These are phyloP conservation scores for Arxiozyma heterogenica DNA, from an alignment of 1,139 yeast species.

Conservation along the genomic window DNA sequence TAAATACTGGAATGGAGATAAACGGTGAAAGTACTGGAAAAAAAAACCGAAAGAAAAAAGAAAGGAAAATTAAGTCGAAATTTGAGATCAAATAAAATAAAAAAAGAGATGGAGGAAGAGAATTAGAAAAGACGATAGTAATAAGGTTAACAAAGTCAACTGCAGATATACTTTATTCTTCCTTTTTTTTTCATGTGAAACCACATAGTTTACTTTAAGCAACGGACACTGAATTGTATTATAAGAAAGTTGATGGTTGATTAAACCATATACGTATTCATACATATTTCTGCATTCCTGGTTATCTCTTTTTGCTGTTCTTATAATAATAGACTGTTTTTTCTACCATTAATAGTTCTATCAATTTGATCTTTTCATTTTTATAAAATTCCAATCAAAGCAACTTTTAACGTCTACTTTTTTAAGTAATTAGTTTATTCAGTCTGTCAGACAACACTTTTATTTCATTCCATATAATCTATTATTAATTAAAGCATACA, in stretches of 20 bases:
- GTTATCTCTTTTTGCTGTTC: too few relatives aligned
- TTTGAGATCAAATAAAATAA: neutral
- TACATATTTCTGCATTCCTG: neutral
- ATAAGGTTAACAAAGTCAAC: neutral
- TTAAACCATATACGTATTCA: neutral
- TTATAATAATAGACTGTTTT: neutral
- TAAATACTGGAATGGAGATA: too few relatives aligned
- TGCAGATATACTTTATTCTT: too few relatives aligned
- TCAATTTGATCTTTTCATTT: neutral
- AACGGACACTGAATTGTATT: neutral
- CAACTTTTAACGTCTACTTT: too few relatives aligned
- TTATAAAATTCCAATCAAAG: too few relatives aligned
- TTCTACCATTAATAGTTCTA: neutral
- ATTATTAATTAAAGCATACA: neutral
- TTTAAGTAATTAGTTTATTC: too few relatives aligned
- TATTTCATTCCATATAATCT: too few relatives aligned
- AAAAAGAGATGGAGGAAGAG: neutral
- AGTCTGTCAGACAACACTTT: too few relatives aligned
- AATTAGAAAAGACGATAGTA: too few relatives aligned
- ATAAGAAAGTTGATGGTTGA: neutral
- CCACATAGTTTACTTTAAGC: neutral
- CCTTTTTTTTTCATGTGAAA: too few relatives aligned
- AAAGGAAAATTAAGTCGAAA: neutral
- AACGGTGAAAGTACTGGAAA: too few relatives aligned
- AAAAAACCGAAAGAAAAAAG: too few relatives aligned